Conservation (phyloP, 2,329 filamentous ascomycete species). For the Colletotrichum viniferum region DNA sequence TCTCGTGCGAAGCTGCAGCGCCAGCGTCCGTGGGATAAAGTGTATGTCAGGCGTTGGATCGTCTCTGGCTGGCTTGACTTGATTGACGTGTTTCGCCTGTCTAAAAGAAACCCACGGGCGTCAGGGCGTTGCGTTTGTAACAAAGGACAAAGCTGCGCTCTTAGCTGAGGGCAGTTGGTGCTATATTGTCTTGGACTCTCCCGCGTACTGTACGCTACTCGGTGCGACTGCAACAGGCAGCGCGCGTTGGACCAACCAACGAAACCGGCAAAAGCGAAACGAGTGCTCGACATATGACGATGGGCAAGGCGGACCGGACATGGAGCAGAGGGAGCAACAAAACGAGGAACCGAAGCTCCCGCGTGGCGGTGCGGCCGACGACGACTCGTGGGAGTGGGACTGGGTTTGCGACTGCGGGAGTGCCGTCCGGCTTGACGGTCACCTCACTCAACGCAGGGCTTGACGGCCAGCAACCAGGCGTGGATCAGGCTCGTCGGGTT, state of each 20-base stretch:
- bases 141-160: neutral
- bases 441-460: neutral
- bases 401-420: neutral
- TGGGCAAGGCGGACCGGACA: neutral
- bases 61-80: neutral
- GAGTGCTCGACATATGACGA: neutral
- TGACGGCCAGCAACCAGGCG: neutral
- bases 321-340: neutral
- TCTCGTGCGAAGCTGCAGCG: neutral
- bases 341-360: slow-evolving; percentile 3
- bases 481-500: neutral
- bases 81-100: neutral
- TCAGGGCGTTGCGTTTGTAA: slow-evolving; percentile 6
- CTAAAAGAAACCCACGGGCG: neutral
- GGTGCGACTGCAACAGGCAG: neutral
- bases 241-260: neutral
- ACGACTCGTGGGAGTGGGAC: neutral
- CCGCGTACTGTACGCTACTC: neutral
- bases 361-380: neutral
- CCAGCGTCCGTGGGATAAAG: slow-evolving; percentile 5
- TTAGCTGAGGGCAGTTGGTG: neutral
- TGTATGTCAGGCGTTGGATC: neutral
- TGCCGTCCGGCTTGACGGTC: neutral
- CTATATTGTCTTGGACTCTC: neutral
- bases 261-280: neutral